A percentile compares a stretch with the other conserved stretches of the same genome.
Evolutionary conservation across 768 basidiomycete species (phyloP).

Genomic region (Podaxis mareebaensis): DNA sequence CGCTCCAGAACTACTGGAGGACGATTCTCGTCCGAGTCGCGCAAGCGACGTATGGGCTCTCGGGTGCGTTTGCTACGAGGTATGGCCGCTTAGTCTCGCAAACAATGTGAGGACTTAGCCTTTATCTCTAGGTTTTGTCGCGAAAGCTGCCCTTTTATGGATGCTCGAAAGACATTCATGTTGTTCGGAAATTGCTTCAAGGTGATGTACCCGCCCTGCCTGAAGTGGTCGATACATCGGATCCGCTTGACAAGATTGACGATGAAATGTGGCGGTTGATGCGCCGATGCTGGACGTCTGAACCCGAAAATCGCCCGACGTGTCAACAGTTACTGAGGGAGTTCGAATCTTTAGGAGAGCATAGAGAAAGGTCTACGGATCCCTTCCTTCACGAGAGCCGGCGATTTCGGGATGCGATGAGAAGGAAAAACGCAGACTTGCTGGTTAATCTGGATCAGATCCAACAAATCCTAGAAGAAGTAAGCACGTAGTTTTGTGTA

Average conservation of each 20-base stretch:
- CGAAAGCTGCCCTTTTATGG: not conserved
- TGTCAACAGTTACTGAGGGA: not conserved
- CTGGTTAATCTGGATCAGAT: not conserved
- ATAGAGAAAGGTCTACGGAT: not conserved
- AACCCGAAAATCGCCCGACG: not conserved
- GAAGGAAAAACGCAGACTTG: not conserved
- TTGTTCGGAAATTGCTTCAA: not conserved
- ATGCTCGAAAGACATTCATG: not conserved
- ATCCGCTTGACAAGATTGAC: not conserved
- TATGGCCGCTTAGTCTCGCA: not conserved
- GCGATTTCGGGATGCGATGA: not conserved
- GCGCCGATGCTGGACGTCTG: not conserved
- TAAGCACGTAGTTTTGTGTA: not conserved
- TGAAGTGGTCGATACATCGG: not conserved
- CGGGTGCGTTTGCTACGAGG: constrained; percentile 21
- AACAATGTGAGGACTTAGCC: not conserved
- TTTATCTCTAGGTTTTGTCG: not conserved
- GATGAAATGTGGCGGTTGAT: not conserved
- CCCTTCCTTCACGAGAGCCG: not conserved
- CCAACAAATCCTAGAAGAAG: not conserved
- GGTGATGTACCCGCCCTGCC: not conserved
- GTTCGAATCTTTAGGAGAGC: not conserved
- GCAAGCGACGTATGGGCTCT: constrained; percentile 22
- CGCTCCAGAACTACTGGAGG: constrained; percentile 19
- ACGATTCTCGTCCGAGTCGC: not conserved